A percentile compares a stretch with the other conserved stretches of the same genome.
Conservation (phyloP, 495 filamentous ascomycete genomes). For the Hypoxylon intermedium region DNA sequence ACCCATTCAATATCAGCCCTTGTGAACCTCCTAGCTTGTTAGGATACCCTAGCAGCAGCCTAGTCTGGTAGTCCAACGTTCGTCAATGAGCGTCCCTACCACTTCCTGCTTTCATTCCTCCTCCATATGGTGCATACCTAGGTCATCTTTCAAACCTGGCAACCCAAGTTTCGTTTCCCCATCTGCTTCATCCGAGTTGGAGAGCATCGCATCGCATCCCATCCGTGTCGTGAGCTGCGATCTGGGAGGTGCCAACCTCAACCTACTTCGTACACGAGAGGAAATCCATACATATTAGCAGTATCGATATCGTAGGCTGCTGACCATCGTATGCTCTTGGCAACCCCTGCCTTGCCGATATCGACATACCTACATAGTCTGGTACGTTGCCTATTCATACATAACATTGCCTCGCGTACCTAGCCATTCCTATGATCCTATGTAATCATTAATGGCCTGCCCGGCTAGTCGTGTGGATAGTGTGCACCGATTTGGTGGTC, state of each 20-base stretch:
- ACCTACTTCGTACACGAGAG: slow-evolving; percentile 10
- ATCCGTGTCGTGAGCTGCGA: slow-evolving; percentile 24
- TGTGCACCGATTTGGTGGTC: slow-evolving; percentile 44
- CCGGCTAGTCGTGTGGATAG: slow-evolving; percentile 41
- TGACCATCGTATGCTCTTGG: slow-evolving; percentile 37
- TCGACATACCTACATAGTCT: slow-evolving; percentile 9
- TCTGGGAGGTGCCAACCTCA: neutral
- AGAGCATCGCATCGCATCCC: too few species aligned
- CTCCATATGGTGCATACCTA: slow-evolving; percentile 16
- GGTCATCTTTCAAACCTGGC: slow-evolving; percentile 17
- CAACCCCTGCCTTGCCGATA: slow-evolving; percentile 20
- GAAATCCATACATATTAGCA: slow-evolving; percentile 8
- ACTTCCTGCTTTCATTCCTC: slow-evolving; percentile 25
- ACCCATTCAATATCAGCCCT: slow-evolving; percentile 25
- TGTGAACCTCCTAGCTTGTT: slow-evolving; percentile 30
- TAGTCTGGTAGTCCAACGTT: slow-evolving; percentile 24
- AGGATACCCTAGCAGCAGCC: slow-evolving; percentile 25
- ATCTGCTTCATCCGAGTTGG: slow-evolving; percentile 29
- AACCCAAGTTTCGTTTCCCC: slow-evolving; percentile 29
- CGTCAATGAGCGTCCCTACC: slow-evolving; percentile 12
- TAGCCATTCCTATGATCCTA: slow-evolving; percentile 22
- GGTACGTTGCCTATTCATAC: slow-evolving; percentile 14
- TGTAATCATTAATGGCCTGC: slow-evolving; percentile 16
- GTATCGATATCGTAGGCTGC: slow-evolving; percentile 34
- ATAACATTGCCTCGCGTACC: slow-evolving; percentile 8